Base-by-base conservation (phyloP, 768 basidiomycete species). In the Suillus decipiens region DNA sequence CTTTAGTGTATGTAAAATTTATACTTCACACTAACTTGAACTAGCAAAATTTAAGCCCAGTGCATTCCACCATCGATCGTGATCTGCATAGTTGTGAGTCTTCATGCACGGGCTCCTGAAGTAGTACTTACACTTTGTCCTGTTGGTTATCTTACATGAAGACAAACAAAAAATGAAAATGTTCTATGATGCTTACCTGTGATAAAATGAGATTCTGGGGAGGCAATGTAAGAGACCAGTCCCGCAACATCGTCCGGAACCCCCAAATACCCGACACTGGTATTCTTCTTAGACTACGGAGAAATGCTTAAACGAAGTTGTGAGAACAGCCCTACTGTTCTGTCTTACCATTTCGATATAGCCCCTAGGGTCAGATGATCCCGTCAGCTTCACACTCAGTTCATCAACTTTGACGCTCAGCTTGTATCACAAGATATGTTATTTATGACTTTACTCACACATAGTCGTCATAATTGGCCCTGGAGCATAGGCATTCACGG, bases 401-500 rank as follows among this genome's bases (percentile, higher is more conserved):
- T 9, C 8, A 6, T 55, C 22, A 15, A 36, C 59, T 60, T 33
- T 34, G 19, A 48, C 17, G 33, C 33, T 51, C 17, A 51, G 19
- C 28, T 60, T 51, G 19, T 22, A 31, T 50, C 48, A 28, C 15
- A 4, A 28, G 15, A 33, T 33, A 51, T 51, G 3, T 19, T 31
- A 31, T 51, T 33, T 33, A 51, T 11, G 17, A 17, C 31, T 33
- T 31, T 19, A 64, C 71, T 65, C 63, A 61, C 66, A 8, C 67
- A 74, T 70, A 17, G 55, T 19, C 19, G 77, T 78, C 51, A 62
- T 56, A 15, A 77, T 71, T 39, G 63, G 59, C 12, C 67, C 68
- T 19, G 75, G 75, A 34, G 76, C 69, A 67, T 67, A 76, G 60
- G 75, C 66, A 67, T 73, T 70, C 15, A 69, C 73, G 8, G 67